These are phyloP conservation scores for Arthrinium puccinioides DNA, from an alignment of 2,329 filamentous ascomycete genomes.

Conservation along the genomic window DNA sequence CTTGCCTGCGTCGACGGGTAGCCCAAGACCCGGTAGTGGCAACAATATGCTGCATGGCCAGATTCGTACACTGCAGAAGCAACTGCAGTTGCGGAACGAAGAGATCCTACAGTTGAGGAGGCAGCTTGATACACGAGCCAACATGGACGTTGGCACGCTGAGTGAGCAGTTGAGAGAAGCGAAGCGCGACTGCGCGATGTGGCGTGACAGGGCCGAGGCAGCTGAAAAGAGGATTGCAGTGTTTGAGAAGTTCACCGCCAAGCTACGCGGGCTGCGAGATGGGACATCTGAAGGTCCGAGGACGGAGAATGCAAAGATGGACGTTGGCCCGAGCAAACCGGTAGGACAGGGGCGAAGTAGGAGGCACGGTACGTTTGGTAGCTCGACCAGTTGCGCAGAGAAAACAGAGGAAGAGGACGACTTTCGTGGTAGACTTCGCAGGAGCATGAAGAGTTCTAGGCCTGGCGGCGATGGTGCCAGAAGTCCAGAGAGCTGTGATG, in stretches of 20 bases:
- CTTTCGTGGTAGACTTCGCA: slow-evolving; percentile 8
- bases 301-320: neutral
- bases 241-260: slow-evolving; percentile 35
- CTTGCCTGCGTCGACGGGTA: neutral
- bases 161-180: slow-evolving; percentile 39
- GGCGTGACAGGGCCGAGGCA: slow-evolving; percentile 47
- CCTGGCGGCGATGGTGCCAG: neutral
- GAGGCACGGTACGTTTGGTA: neutral
- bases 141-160: slow-evolving; percentile 36
- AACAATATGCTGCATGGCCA: slow-evolving; percentile 36
- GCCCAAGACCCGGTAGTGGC: slow-evolving; percentile 17
- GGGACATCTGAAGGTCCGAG: neutral
- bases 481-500: slow-evolving; percentile 2
- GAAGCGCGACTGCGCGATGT: slow-evolving; percentile 35
- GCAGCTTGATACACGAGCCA: slow-evolving; percentile 36
- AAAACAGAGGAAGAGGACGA: slow-evolving; percentile 9
- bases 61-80: slow-evolving; percentile 40
- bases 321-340: neutral
- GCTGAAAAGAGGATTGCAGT: slow-evolving; percentile 46
- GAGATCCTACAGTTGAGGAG: slow-evolving; percentile 36
- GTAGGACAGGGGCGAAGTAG: neutral
- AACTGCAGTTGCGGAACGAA: slow-evolving; percentile 37
- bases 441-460: slow-evolving; percentile 3
- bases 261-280: slow-evolving; percentile 17
- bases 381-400: slow-evolving; percentile 6